Conservation (phyloP, 2,329 filamentous ascomycete genomes). For the Aspergillus proliferans region DNA sequence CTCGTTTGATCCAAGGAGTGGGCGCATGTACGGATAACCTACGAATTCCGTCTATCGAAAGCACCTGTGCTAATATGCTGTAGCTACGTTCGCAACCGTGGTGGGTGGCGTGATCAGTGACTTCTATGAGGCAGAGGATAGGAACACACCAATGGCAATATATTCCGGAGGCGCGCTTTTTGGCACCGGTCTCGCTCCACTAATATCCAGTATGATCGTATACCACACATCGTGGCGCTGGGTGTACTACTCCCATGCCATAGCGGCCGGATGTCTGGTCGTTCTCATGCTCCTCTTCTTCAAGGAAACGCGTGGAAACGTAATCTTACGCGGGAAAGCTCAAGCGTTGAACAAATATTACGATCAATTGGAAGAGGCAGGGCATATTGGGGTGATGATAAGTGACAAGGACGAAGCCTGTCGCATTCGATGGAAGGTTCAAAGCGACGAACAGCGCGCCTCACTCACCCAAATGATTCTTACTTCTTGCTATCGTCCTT, state of each 20-base stretch:
- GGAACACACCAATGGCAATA: constrained; percentile 85
- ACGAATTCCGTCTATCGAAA: constrained; percentile 1
- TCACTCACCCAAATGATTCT: constrained; percentile 63
- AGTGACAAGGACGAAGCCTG: constrained; percentile 22
- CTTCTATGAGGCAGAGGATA: constrained; percentile 68
- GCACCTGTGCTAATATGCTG: constrained; percentile 2
- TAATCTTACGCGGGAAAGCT: constrained; percentile 72
- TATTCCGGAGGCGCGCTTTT: constrained; percentile 72
- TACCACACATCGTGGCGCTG: constrained; percentile 68
- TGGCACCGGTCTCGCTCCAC: constrained; percentile 72
- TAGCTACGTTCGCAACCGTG: constrained; percentile 70
- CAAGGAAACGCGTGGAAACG: constrained; percentile 73
- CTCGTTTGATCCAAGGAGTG: constrained; percentile 70
- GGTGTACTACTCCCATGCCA: constrained; percentile 82
- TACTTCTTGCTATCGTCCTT: constrained; percentile 70
- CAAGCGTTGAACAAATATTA: constrained; percentile 71
- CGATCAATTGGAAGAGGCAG: constrained; percentile 60
- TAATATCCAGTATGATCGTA: constrained; percentile 65
- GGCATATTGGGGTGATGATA: constrained; percentile 53
- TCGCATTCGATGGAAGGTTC: constrained; percentile 73
- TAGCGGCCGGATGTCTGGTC: constrained; percentile 60
- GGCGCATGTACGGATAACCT: constrained; percentile 56
- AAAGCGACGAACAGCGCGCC: constrained; percentile 68
- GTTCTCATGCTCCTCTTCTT: constrained; percentile 63
- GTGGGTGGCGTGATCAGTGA: constrained; percentile 86